Base-by-base conservation (phyloP, 2,329 filamentous ascomycete genomes). In the Blastomyces emzantsi region DNA sequence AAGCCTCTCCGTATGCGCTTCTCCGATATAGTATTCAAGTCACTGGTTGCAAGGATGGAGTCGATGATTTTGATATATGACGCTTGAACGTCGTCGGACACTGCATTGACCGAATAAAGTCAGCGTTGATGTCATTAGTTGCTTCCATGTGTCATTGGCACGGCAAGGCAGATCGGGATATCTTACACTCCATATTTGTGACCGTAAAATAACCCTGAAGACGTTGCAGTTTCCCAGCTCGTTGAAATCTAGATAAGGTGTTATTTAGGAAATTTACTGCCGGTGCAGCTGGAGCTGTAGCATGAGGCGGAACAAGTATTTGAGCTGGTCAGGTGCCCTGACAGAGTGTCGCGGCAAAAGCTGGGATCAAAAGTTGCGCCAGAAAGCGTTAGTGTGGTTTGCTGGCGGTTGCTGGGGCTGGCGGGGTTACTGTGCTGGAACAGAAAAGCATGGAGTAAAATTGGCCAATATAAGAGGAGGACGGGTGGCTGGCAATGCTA, bases 1-100 rank as follows among this genome's bases (percentile, higher is more conserved):
- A 88, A 77, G 36, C 82, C 83, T 73, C 84, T 85, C 67, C 85
- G 83, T 73, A 88, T 87, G 69, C 81, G 80, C 76, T 88, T 88
- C 65, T 84, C 84, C 45, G 85, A 86, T 67, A 88, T 83, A 62
- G 83, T 87, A 67, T 84, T 83, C 39, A 88, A 77, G 69, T 88
- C 85, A 71, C 83, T 84, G 62, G 76, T 76, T 55, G 79, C 79
- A 60, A 88, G 78, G 68, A 88, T 87, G 41, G 78, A 77, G 73
- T 88, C 86, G 69, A 88, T 87, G 72, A 87, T 85, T 69, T 76
- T 75, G 55, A 80, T 78, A 72, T 85, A 85, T 61, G 76, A 76
- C 61, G 77, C 76, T 72, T 79, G 77, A 57, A 78, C 71, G 65
- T 82, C 80, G 45, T 78, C 70, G 45, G 82, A 75, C 65, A 85